These are phyloP conservation scores for Alternaria panax DNA, from an alignment of 2,329 filamentous ascomycete genomes.

Conservation along the genomic window DNA sequence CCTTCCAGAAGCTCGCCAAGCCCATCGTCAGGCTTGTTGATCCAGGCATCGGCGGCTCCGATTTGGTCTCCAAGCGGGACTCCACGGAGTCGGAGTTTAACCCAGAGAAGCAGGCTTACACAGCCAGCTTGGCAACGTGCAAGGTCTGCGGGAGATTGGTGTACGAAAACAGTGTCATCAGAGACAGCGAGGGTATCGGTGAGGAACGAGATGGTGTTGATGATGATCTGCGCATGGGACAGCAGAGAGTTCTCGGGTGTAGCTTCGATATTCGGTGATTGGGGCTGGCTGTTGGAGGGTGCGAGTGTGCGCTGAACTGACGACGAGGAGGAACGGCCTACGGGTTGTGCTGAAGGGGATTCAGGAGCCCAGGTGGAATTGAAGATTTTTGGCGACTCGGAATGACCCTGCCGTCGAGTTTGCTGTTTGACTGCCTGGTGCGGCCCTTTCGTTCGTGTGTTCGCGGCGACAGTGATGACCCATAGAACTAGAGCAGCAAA, in stretches of 20 bases:
- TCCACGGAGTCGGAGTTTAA: slow-evolving; percentile 39
- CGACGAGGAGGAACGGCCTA: neutral
- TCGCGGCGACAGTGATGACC: slow-evolving; percentile 42
- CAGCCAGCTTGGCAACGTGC: slow-evolving; percentile 40
- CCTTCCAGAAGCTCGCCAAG: slow-evolving; percentile 43
- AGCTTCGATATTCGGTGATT: slow-evolving; percentile 25
- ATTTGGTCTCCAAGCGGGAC: slow-evolving; percentile 25
- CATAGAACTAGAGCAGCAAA: slow-evolving; percentile 47
- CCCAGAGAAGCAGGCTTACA: slow-evolving; percentile 41
- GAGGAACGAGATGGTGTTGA: slow-evolving; percentile 38
- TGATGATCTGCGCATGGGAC: slow-evolving; percentile 28
- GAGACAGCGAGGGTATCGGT: slow-evolving; percentile 26
- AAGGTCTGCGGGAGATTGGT: slow-evolving; percentile 30
- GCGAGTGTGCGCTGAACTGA: neutral
- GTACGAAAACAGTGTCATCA: slow-evolving; percentile 18
- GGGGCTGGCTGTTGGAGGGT: slow-evolving; percentile 5
- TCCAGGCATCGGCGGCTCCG: slow-evolving; percentile 16
- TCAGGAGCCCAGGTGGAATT: slow-evolving; percentile 10
- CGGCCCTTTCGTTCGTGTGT: slow-evolving; percentile 21
- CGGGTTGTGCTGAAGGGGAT: neutral
- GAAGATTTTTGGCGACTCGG: slow-evolving; percentile 13
- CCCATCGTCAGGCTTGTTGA: slow-evolving; percentile 24
- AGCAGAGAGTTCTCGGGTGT: slow-evolving; percentile 15
- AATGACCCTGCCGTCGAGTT: slow-evolving; percentile 22
- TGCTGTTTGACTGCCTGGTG: slow-evolving; percentile 14